These are phyloP conservation scores for Saccharum spontaneum DNA, from an alignment of 176 grass and related monocot species.

Conservation along the genomic window DNA sequence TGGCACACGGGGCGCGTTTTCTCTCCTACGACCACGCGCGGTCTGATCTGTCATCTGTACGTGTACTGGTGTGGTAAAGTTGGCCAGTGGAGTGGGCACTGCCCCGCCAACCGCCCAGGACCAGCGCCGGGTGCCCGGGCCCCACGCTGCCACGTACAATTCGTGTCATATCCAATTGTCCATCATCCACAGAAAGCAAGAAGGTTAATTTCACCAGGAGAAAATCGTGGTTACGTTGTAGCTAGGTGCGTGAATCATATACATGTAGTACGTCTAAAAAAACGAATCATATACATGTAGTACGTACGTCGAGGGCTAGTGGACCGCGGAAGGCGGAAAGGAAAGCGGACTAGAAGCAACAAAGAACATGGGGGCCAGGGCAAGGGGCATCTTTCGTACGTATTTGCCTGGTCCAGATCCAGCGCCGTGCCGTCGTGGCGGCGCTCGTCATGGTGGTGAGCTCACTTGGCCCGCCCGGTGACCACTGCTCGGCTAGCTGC, in stretches of 20 bases:
- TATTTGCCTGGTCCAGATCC: background rate
- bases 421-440: background rate
- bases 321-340: background rate
- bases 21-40: too few species aligned
- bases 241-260: background rate
- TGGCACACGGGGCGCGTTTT: too few species aligned
- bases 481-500: background rate
- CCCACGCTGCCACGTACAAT: background rate
- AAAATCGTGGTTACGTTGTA: background rate
- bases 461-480: background rate
- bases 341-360: too few species aligned
- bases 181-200: background rate
- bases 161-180: background rate
- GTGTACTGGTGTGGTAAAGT: background rate
- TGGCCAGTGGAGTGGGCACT: background rate
- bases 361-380: too few species aligned
- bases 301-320: background rate
- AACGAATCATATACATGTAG: background rate
- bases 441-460: background rate
- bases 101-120: background rate
- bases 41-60: background rate
- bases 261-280: too few species aligned
- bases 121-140: too few species aligned
- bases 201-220: background rate
- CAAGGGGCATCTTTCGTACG: too few species aligned